These are phyloP conservation scores for Phialophora macrospora DNA, from an alignment of 2,329 filamentous ascomycete genomes.

Conservation along the genomic window DNA sequence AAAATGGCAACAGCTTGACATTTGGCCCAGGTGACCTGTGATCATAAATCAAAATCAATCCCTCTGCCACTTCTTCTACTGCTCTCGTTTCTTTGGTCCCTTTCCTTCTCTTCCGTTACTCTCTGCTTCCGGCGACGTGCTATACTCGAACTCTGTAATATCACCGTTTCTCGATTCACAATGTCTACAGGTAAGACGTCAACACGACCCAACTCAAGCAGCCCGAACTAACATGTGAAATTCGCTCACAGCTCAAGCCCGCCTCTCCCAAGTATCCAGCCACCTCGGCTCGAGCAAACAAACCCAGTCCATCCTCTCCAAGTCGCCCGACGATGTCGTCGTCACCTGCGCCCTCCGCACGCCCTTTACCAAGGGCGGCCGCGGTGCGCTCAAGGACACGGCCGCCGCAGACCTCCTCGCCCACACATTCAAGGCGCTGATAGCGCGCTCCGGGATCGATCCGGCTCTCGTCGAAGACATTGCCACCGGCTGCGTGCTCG, in stretches of 20 bases:
- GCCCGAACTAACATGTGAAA: constrained; percentile 37
- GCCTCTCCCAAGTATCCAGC: constrained; percentile 63
- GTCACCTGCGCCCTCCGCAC: constrained; percentile 91
- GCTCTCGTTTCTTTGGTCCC: background rate
- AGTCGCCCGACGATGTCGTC: constrained; percentile 74
- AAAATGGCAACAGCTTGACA: background rate
- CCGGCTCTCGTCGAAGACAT: constrained; percentile 89
- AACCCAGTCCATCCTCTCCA: constrained; percentile 50
- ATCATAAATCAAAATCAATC: constrained; percentile 23
- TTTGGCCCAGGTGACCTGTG: constrained; percentile 3
- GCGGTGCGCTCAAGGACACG: constrained; percentile 95
- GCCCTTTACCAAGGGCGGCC: constrained; percentile 88
- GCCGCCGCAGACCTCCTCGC: constrained; percentile 81
- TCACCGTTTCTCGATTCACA: background rate
- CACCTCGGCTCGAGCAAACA: constrained; percentile 51
- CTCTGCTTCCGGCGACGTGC: background rate
- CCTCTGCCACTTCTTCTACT: background rate
- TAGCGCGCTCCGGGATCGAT: constrained; percentile 86
- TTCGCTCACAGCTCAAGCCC: constrained; percentile 57
- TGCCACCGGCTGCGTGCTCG: constrained; percentile 85
- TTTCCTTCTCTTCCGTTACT: background rate
- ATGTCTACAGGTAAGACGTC: background rate
- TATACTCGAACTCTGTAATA: too few relatives aligned
- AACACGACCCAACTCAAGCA: background rate
- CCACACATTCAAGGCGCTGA: constrained; percentile 78